Evolutionary conservation across 345 rosid species (phyloP), one percentile per base, ranked within the genome.

Genomic region (Moricandia moricandioides): DNA sequence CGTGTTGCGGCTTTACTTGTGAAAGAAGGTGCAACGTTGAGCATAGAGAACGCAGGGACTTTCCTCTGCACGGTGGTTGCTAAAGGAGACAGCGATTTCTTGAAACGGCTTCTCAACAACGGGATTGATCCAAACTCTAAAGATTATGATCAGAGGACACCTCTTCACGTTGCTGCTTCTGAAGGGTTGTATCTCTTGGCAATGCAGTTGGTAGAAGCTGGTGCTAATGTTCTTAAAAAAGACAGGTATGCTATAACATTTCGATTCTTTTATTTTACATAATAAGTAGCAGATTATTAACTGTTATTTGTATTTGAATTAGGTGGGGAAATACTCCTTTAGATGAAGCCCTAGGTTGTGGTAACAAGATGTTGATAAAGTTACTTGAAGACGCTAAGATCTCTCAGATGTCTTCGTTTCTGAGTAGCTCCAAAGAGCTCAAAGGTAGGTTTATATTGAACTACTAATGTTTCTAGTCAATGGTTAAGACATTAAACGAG

Each of bases 311-410:
- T n/a, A n/a, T n/a, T n/a, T n/a, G n/a, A n/a, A n/a, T n/a, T n/a
- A n/a, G 98, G 79, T 93, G 98, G 98, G 97, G 97, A 76, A 88
- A 88, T 43, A 88, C 86, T 13, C 89, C 97, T 6, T 67, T 91
- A 21, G 92, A 87, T 70, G 97, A 91, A 71, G 89, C 88, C 8
- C 71, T 76, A 7, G 67, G 77, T 4, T 71, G 82, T 37, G 93
- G 97, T 49, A 78, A 87, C 79, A 88, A 72, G 78, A 82, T 74
- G 68, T 78, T 93, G 69, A 86, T 91, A 51, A 79, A 81, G 33
- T 65, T 93, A 83, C 87, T 93, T 0, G 86, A 88, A 81, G 88
- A 57, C 10, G 88, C 89, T 7, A 83, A 78, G 68, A 51, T 58
- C 64, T 74, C 88, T 71, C 89, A 88, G 62, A 71, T 85, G 56